Percentiles rank a stretch among this genome's conserved stretches.
Evolutionary conservation across 805 yeast genomes (phyloP).

Genomic region (Pichia ethanolica): DNA sequence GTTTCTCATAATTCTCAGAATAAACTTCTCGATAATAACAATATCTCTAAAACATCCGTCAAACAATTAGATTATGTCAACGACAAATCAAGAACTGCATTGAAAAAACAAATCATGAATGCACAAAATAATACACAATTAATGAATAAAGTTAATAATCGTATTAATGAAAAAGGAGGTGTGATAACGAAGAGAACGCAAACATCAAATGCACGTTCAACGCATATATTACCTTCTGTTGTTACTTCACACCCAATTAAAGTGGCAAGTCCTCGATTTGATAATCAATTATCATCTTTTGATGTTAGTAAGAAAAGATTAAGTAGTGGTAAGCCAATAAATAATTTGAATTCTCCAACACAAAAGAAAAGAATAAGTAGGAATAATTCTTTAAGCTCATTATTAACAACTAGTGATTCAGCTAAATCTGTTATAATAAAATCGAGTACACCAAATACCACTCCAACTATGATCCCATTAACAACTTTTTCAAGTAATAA

Average conservation of each 20-base stretch:
- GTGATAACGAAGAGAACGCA: constrained; percentile 20
- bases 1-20: no score
- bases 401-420: constrained; percentile 15
- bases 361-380: not conserved
- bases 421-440: constrained; percentile 9
- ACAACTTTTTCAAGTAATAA: not conserved
- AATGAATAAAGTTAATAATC: constrained; percentile 29
- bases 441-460: not conserved
- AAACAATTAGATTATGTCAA: constrained; percentile 1
- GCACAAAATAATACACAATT: constrained; percentile 27
- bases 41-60: no score
- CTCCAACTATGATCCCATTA: not conserved
- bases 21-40: no score
- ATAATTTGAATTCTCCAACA: not conserved
- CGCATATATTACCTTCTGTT: constrained; percentile 11
- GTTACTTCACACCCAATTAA: no score
- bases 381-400: constrained; percentile 2
- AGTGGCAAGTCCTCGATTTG: not conserved
- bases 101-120: constrained; percentile 25
- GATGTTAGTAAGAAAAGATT: constrained; percentile 1
- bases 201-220: constrained; percentile 10
- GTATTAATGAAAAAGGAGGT: constrained; percentile 25
- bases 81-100: constrained; percentile 5
- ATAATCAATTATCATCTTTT: not conserved
- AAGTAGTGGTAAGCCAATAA: not conserved